Conservation (phyloP, 768 basidiomycete species). For the Mrakia blollopis region DNA sequence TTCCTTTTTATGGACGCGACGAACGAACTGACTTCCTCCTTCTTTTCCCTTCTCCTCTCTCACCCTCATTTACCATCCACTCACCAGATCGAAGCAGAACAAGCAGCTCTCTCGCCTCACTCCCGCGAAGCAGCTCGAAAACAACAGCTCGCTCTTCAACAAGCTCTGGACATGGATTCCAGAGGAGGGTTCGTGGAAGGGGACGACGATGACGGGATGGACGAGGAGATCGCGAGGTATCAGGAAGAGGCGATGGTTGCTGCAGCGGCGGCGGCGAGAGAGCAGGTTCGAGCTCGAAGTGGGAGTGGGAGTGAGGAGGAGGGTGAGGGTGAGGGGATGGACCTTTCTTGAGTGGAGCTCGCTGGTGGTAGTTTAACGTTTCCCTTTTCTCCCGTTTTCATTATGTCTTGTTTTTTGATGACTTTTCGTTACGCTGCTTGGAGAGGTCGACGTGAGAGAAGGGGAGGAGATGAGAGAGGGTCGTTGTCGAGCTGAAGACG, state of each 20-base stretch:
- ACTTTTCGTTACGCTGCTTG: too few relatives aligned
- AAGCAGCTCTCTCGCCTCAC: slow-evolving; percentile 6
- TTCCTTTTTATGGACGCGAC: background rate
- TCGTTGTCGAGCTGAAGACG: too few relatives aligned
- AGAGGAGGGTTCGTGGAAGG: background rate
- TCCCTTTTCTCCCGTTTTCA: too few relatives aligned
- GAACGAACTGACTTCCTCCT: background rate
- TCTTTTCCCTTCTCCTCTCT: background rate
- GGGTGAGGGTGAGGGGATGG: slow-evolving; percentile 4
- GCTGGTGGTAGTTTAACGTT: too few relatives aligned
- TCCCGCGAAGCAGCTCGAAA: slow-evolving; percentile 12
- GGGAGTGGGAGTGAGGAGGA: background rate
- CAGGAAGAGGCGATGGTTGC: background rate
- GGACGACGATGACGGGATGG: background rate
- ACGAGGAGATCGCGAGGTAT: background rate
- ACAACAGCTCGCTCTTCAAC: background rate
- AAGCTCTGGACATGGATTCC: background rate
- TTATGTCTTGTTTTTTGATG: too few relatives aligned
- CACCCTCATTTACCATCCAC: background rate
- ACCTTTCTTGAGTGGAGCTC: background rate
- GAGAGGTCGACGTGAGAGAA: too few relatives aligned
- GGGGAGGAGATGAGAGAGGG: too few relatives aligned
- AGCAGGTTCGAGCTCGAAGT: background rate
- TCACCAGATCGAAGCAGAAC: slow-evolving; percentile 6
- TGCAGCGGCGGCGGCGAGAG: background rate